A percentile compares a stretch with the other conserved stretches of the same genome.
phyloP scores from a whole-genome alignment of 2,329 filamentous ascomycete genomes.

The Sporothrix euskadiensis region DNA sequence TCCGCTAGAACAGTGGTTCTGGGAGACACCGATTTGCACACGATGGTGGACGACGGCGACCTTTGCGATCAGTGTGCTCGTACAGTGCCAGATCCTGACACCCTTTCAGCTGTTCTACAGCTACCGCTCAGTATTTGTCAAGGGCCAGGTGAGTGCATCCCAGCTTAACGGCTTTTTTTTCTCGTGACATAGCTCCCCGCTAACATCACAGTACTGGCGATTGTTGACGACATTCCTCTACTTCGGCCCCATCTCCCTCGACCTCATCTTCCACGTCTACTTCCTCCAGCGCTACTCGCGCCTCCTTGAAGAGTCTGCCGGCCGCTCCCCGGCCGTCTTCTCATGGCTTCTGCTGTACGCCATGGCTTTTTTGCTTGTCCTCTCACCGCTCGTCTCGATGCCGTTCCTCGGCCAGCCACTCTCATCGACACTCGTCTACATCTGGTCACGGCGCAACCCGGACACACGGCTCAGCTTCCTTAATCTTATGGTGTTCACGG shows the following conservation, averaged over 20 bases:
- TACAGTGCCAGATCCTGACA: slow-evolving; percentile 89
- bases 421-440: slow-evolving; percentile 92
- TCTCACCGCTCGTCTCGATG: slow-evolving; percentile 87
- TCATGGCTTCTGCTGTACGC: slow-evolving; percentile 91
- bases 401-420: slow-evolving; percentile 93
- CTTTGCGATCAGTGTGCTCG: slow-evolving; percentile 79
- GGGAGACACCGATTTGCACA: slow-evolving; percentile 96
- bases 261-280: slow-evolving; percentile 96
- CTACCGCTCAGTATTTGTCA: slow-evolving; percentile 85
- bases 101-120: slow-evolving; percentile 98
- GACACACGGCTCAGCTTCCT: slow-evolving; percentile 87
- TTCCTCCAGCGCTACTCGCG: slow-evolving; percentile 96
- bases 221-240: slow-evolving; percentile 96
- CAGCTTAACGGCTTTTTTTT: not conserved
- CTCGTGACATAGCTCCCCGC: not conserved
- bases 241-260: slow-evolving; percentile 90
- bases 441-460: slow-evolving; percentile 94
- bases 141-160: slow-evolving; percentile 70
- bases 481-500: slow-evolving; percentile 85
- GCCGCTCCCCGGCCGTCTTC: slow-evolving; percentile 87
- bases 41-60: slow-evolving; percentile 96
- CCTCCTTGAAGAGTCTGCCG: slow-evolving; percentile 91
- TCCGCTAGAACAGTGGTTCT: slow-evolving; percentile 93
- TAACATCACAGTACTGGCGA: slow-evolving; percentile 76
- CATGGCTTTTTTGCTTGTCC: slow-evolving; percentile 71